Evolutionary conservation across 352 stramenopile genomes (phyloP), one percentile per base, ranked within the genome.

Genomic region (Globisporangium cylindrosporum): DNA sequence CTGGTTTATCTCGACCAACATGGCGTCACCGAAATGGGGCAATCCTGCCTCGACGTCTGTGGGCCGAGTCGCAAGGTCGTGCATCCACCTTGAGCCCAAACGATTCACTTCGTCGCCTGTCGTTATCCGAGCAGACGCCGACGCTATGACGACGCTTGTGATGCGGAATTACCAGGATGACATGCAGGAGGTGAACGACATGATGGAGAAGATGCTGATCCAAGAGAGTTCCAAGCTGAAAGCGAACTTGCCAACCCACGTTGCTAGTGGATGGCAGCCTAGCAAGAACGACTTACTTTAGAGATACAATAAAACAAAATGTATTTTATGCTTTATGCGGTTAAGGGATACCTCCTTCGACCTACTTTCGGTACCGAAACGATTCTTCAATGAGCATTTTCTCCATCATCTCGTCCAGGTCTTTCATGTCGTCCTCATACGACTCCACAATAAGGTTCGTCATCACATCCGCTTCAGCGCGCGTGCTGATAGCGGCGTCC

Each of bases 141-240:
- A 80, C 10, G 46, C 83, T 43, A 75, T 90, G 6, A 85, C 78
- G 27, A 84, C 82, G 14, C 71, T 83, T 5, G 79, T 89, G n/a
- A 79, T 84, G 29, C 74, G 86, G 62, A 68, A 71, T 1, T 86
- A 86, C 59, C 76, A 89, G 58, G 78, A 86, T 24, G 79, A 86
- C 64, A 73, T 85, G 25, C 74, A 83, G 25, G 70, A 76, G 3
- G 66, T 88, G 57, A 80, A 73, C 59, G 57, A 76, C 12, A 82
- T 82, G 66, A 71, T 88, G 24, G 81, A 89, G 70, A 77, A 86
- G 63, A 41, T 86, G 48, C 64, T 89, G 25, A 51, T 89, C 24
- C 71, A 85, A 48, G 74, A 88, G 59, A 57, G 14, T 46, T 36
- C 73, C 2, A 57, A 55, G 43, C 59, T 41, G 14, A 59, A 43